Percentiles rank a stretch among this genome's conserved stretches.
phyloP scores from a whole-genome alignment of 2,329 filamentous ascomycete genomes.

The Dactylellina cionopaga region DNA sequence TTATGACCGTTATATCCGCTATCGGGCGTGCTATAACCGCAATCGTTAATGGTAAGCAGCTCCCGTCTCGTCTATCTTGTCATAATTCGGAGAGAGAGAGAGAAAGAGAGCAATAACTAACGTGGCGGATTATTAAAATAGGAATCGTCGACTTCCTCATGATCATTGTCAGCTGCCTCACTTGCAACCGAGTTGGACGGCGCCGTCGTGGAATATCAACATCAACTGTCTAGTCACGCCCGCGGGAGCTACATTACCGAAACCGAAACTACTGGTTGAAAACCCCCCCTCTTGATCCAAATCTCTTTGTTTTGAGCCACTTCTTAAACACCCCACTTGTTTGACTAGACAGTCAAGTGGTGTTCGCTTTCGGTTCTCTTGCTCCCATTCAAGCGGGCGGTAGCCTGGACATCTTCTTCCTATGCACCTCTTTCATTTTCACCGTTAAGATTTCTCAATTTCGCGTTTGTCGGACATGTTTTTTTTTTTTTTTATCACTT shows the following conservation, averaged over 20 bases:
- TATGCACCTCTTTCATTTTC: too few relatives aligned
- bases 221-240: conserved; percentile 35
- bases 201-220: conserved; percentile 28
- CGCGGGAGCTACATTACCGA: not conserved
- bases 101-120: not conserved
- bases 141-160: conserved; percentile 50
- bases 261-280: not conserved
- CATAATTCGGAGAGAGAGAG: too few relatives aligned
- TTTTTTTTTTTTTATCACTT: not conserved
- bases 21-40: conserved; percentile 43
- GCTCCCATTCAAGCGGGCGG: conserved; percentile 3
- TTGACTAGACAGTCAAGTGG: not conserved
- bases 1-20: conserved; percentile 47
- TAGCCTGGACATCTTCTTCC: too few relatives aligned
- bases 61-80: too few relatives aligned
- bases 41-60: conserved; percentile 37
- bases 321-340: too few relatives aligned
- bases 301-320: not conserved
- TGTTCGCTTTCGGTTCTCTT: not conserved
- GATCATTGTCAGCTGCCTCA: conserved; percentile 51
- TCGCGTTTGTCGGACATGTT: too few relatives aligned
- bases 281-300: not conserved
- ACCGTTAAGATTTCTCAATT: too few relatives aligned
- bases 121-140: not conserved
- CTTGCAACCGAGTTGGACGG: conserved; percentile 40